Evolutionary conservation across 768 basidiomycete species (phyloP).

Genomic region (Cantharellus anzutake): DNA sequence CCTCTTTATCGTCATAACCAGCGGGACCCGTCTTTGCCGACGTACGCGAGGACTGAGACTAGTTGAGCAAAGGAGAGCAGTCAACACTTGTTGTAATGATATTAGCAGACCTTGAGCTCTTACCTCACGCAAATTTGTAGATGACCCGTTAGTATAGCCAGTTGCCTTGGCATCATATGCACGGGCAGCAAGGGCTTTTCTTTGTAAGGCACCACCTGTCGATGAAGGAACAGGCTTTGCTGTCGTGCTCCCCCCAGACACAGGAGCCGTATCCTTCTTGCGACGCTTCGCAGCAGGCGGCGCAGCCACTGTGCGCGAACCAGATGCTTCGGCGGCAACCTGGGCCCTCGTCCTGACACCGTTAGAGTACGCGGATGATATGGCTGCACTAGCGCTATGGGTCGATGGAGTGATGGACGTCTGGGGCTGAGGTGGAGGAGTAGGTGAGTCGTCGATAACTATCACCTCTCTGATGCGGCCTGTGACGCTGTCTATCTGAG

Average conservation of each 20-base stretch:
- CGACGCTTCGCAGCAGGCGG: conserved; percentile 65
- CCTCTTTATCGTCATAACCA: conserved; percentile 87
- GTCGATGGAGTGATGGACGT: not conserved
- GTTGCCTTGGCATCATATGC: conserved; percentile 1
- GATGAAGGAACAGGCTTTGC: conserved; percentile 1
- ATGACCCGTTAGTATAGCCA: not conserved
- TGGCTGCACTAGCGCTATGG: conserved; percentile 1
- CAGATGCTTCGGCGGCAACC: conserved; percentile 72
- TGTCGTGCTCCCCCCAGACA: conserved; percentile 34
- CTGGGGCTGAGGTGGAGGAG: conserved; percentile 25
- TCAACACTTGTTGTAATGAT: not conserved
- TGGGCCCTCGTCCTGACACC: conserved; percentile 49
- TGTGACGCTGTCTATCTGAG: conserved; percentile 55
- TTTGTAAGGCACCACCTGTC: conserved; percentile 4
- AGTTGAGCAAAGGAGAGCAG: conserved; percentile 14
- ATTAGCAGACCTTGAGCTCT: conserved; percentile 7
- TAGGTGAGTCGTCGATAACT: conserved; percentile 79
- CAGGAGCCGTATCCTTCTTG: conserved; percentile 53
- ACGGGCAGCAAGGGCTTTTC: conserved; percentile 7
- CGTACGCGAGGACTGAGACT: conserved; percentile 15
- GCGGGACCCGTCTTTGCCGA: conserved; percentile 29
- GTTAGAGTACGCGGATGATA: conserved; percentile 8
- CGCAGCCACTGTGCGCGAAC: conserved; percentile 36
- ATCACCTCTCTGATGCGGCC: conserved; percentile 72
- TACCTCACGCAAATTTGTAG: not conserved